Conservation (phyloP, 1,284 basidiomycete genomes). For the Tilletia indica region DNA sequence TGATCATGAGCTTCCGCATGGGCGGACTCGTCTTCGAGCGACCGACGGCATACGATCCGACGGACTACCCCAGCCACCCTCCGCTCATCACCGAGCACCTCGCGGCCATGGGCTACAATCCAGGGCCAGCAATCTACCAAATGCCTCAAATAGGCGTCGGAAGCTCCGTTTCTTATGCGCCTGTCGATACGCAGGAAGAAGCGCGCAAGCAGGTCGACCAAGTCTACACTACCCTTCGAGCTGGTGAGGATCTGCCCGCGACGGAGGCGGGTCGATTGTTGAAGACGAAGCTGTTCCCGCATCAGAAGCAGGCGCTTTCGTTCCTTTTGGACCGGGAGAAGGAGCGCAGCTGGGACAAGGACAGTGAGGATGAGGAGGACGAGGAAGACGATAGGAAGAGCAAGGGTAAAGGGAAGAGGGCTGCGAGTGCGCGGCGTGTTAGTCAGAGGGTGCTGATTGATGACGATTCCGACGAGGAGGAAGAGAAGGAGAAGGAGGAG, state of each 20-base stretch:
- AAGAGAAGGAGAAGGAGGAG: background rate
- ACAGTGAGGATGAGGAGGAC: slow-evolving; percentile 16
- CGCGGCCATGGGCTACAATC: slow-evolving; percentile 46
- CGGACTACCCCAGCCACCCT: slow-evolving; percentile 66
- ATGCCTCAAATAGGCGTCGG: slow-evolving; percentile 27
- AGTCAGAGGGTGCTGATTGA: slow-evolving; percentile 14
- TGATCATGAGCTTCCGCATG: slow-evolving; percentile 19
- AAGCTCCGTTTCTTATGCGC: slow-evolving; percentile 20
- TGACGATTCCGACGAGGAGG: background rate
- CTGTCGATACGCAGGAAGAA: slow-evolving; percentile 70
- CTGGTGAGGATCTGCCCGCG: slow-evolving; percentile 80
- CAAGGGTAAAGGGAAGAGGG: background rate
- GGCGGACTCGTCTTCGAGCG: slow-evolving; percentile 26
- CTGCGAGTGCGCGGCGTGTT: background rate
- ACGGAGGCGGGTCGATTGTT: slow-evolving; percentile 76
- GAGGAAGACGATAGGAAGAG: background rate
- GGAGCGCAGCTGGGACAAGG: slow-evolving; percentile 30
- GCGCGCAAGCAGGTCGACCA: slow-evolving; percentile 91
- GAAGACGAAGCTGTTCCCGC: slow-evolving; percentile 85
- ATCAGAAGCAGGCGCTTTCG: slow-evolving; percentile 95
- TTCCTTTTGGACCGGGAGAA: slow-evolving; percentile 89
- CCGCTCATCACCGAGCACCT: slow-evolving; percentile 67
- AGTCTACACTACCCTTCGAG: slow-evolving; percentile 81
- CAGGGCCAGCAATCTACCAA: slow-evolving; percentile 61
- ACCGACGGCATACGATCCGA: slow-evolving; percentile 59